Evolutionary conservation across 179 eudicot species (phyloP), one percentile per base, ranked within the genome.

Genomic region (Patellifolia procumbens): DNA sequence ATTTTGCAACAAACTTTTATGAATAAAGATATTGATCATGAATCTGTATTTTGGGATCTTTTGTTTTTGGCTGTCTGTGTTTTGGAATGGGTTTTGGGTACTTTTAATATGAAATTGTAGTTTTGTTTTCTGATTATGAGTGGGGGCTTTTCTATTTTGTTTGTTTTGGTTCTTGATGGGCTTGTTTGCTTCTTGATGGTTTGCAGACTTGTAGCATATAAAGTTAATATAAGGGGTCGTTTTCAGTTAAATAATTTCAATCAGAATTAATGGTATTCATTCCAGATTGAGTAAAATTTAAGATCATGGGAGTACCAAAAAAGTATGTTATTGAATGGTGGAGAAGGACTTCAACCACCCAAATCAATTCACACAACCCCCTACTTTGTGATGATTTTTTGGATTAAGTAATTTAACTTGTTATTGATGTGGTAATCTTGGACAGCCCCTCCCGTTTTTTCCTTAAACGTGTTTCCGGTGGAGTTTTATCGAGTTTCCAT

Each of bases 81-180:
- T 20, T 55, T 20, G 4, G 20, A n/a, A n/a, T n/a, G n/a, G n/a
- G n/a, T n/a, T n/a, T n/a, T n/a, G n/a, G n/a, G n/a, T n/a, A n/a
- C n/a, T n/a, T 58, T 15, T 31, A 16, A 61, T 13, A 61, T 61
- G 4, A 9, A 61, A 29, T n/a, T 63, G 26, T 7, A 19, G 45
- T 34, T 63, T 22, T 19, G 43, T 19, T 17, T 63, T 34, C 43
- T 32, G 22, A 63, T 34, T 39, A 32, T 19, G 45, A 17, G 68
- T 63, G 68, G 68, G 68, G 45, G 43, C 43, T 15, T 29, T 6
- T 61, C 35, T 31, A 61, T 19, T 63, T 63, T 63, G 68, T 63
- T 32, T 63, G 43, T 61, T 61, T 61, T n/a, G n/a, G n/a, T n/a
- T n/a, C n/a, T n/a, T n/a, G n/a, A n/a, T n/a, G n/a, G n/a, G 17